Base-by-base conservation (phyloP, 345 rosid species). In the Eucalyptus regnans region DNA sequence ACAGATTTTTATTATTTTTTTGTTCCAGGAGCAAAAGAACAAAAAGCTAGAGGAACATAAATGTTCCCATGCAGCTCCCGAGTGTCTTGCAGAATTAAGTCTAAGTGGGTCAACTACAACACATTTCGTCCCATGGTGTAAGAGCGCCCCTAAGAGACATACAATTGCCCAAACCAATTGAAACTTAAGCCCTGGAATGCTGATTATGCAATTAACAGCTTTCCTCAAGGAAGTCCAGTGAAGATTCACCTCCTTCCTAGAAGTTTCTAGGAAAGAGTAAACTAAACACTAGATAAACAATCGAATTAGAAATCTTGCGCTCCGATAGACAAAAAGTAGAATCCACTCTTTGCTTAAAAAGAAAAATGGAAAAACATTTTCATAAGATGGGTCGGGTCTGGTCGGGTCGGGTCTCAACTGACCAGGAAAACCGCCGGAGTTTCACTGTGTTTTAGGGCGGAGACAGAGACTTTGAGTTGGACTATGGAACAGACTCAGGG, bases 161-260 rank as follows among this genome's bases (percentile, higher is more conserved):
- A 25, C 66, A 27, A 60, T 0, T 25, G n/a, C 66, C 66, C 1
- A 27, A 62, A 12, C 68, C 68, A 29, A 29, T 62, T 62, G 33
- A 62, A 62, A 16, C 86, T 50, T 86, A 92, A 92, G 91, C 91
- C 94, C 64, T 79, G 90, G 62, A 90, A 88, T 89, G 91, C 83
- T 15, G 91, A 87, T 56, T 88, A 89, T 89, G 80, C 86, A 80
- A 88, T 92, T 90, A 93, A 91, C 71, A 79, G 76, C n/a, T 58
- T 88, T 31, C 90, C 50, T 89, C 37, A 56, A 31, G 89, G n/a
- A 46, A 88, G 86, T 86, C 64, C 94, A 25, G 17, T 54, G 50
- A 88, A 51, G 52, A 88, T 64, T 29, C 8, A 64, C 0, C 37
- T 29, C 71, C 71, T 62, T 29, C 33, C 18, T 29, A 62, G 37